phyloP scores from a whole-genome alignment of 108 stramenopile species.

The Skeletonema costatum region DNA sequence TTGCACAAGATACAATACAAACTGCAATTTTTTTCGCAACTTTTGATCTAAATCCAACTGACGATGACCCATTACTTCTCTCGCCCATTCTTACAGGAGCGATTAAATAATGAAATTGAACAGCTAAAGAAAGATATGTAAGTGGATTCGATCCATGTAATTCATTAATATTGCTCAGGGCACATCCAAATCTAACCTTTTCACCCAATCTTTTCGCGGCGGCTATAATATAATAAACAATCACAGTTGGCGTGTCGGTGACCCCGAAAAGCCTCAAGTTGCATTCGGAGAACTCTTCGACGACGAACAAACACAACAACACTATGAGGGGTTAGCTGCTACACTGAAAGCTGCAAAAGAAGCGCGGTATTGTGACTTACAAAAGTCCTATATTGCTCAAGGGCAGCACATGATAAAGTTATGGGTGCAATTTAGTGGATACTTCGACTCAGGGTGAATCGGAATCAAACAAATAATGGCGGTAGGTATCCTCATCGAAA shows the following conservation, averaged over 20 bases:
- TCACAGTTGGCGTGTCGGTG: conserved; percentile 35
- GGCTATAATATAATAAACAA: neutral
- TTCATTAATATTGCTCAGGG: neutral
- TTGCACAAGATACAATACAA: neutral
- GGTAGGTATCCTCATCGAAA: neutral
- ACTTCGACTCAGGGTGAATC: conserved; percentile 11
- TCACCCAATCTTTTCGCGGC: neutral
- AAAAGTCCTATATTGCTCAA: conserved; percentile 74
- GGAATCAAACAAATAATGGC: neutral
- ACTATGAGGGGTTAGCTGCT: conserved; percentile 70
- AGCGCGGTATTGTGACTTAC: conserved; percentile 66
- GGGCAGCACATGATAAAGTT: conserved; percentile 77
- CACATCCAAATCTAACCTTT: neutral
- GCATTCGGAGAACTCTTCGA: conserved; percentile 69
- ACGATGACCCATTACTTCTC: neutral
- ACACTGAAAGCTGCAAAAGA: conserved; percentile 75
- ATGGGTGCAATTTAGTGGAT: conserved; percentile 52
- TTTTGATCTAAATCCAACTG: neutral
- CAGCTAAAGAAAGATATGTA: conserved; percentile 37
- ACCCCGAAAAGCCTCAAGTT: conserved; percentile 44
- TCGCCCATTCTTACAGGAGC: conserved; percentile 2
- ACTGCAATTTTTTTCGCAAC: neutral
- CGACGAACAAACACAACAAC: conserved; percentile 70
- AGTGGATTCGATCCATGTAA: neutral
- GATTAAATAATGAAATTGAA: conserved; percentile 34